Percentiles rank a stretch among this genome's conserved stretches.
phyloP scores from a whole-genome alignment of 768 basidiomycete genomes.

The Tricholoma terreum region DNA sequence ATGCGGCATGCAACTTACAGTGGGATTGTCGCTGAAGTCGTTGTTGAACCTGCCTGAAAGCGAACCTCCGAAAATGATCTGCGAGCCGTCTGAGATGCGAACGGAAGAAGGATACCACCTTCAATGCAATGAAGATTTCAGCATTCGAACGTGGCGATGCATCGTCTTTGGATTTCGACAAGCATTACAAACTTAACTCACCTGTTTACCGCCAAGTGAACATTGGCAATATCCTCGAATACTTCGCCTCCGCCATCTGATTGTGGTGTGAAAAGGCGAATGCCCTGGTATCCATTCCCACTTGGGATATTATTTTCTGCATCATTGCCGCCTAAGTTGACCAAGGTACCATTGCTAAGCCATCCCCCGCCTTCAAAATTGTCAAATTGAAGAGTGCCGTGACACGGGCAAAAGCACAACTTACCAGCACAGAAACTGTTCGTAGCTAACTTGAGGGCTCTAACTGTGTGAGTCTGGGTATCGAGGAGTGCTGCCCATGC shows the following conservation, averaged over 20 bases:
- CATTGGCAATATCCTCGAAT: slow-evolving; percentile 24
- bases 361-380: background rate
- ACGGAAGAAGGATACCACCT: slow-evolving; percentile 43
- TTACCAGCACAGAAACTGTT: background rate
- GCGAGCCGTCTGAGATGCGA: slow-evolving; percentile 30
- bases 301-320: too few relatives aligned
- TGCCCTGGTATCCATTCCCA: background rate
- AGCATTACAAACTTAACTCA: slow-evolving; percentile 36
- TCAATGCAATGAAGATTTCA: slow-evolving; percentile 28
- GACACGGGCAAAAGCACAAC: too few relatives aligned
- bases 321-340: background rate
- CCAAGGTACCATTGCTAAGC: slow-evolving; percentile 2
- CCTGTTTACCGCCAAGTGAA: slow-evolving; percentile 31
- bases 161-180: slow-evolving; percentile 27
- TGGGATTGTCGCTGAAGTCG: slow-evolving; percentile 27
- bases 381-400: too few relatives aligned
- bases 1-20: background rate
- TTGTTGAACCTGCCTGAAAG: slow-evolving; percentile 18
- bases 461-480: background rate
- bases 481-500: background rate
- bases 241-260: slow-evolving; percentile 30
- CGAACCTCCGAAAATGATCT: slow-evolving; percentile 31
- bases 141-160: slow-evolving; percentile 35
- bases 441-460: background rate
- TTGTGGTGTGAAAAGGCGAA: slow-evolving; percentile 14